phyloP scores from a whole-genome alignment of 768 basidiomycete genomes.

The Serendipita vermifera region DNA sequence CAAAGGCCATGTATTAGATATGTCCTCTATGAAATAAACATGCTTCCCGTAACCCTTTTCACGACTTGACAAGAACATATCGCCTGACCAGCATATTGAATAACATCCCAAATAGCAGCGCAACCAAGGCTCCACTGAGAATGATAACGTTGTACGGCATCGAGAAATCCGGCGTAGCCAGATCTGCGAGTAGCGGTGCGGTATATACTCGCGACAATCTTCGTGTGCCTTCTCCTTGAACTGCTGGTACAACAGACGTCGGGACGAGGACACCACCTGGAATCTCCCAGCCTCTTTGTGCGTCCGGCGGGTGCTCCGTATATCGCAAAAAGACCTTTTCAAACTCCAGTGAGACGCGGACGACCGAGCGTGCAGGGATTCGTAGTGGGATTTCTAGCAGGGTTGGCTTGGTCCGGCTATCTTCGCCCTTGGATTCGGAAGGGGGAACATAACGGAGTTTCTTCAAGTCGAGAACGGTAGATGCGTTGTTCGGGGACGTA shows the following conservation, averaged over 20 bases:
- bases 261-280: slow-evolving; percentile 60
- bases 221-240: not conserved
- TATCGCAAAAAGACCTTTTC: slow-evolving; percentile 80
- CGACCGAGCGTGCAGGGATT: slow-evolving; percentile 53
- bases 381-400: slow-evolving; percentile 57
- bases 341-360: slow-evolving; percentile 59
- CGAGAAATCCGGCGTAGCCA: slow-evolving; percentile 98
- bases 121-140: slow-evolving; percentile 80
- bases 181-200: slow-evolving; percentile 65
- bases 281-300: slow-evolving; percentile 88
- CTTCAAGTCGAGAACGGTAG: not conserved
- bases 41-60: too few species aligned
- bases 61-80: slow-evolving; percentile 35
- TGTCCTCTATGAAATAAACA: too few species aligned
- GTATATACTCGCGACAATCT: slow-evolving; percentile 51
- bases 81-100: slow-evolving; percentile 77
- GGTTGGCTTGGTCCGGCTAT: slow-evolving; percentile 36
- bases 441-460: not conserved
- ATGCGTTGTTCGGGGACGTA: too few species aligned
- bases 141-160: slow-evolving; percentile 99
- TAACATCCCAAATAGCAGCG: slow-evolving; percentile 83
- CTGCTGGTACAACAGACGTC: slow-evolving; percentile 7
- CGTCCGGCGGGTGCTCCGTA: slow-evolving; percentile 92
- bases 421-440: not conserved
- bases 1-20: too few species aligned